These are phyloP conservation scores for Saccharomyces hybrid DNA, from an alignment of 1,139 yeast genomes.

Conservation along the genomic window DNA sequence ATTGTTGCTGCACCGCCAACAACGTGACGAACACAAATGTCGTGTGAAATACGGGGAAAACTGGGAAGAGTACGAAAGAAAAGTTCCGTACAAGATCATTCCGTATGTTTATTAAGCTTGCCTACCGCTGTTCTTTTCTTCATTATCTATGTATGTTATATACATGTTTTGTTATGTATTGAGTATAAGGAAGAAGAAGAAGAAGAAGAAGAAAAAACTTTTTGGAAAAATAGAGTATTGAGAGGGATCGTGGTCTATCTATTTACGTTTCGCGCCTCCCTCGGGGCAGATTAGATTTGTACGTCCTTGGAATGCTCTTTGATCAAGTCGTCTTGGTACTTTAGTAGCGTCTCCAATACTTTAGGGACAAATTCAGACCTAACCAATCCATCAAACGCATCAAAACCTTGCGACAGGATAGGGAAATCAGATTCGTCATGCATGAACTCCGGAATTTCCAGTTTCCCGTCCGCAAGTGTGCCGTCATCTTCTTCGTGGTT, in stretches of 20 bases:
- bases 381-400: slow-evolving; percentile 35
- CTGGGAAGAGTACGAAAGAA: slow-evolving; percentile 73
- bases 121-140: slow-evolving; percentile 2
- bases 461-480: slow-evolving; percentile 31
- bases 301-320: slow-evolving; percentile 53
- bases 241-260: neutral
- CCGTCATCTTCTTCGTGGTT: slow-evolving; percentile 25
- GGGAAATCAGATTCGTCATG: slow-evolving; percentile 67
- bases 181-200: slow-evolving; percentile 1
- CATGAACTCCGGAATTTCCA: slow-evolving; percentile 56
- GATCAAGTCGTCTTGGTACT: slow-evolving; percentile 57
- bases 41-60: slow-evolving; percentile 72
- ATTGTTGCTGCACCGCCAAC: slow-evolving; percentile 78
- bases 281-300: slow-evolving; percentile 35
- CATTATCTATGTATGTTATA: neutral
- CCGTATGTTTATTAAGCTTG: slow-evolving; percentile 65
- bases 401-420: slow-evolving; percentile 41
- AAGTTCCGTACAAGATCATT: slow-evolving; percentile 82
- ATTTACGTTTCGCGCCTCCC: neutral
- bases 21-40: slow-evolving; percentile 88
- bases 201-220: neutral
- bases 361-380: slow-evolving; percentile 45
- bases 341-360: slow-evolving; percentile 40
- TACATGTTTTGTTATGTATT: neutral
- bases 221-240: too few relatives aligned